Percentiles rank a stretch among this genome's conserved stretches.
Conservation (phyloP, 306 rosid genomes). For the Quercus aquifolioides region DNA sequence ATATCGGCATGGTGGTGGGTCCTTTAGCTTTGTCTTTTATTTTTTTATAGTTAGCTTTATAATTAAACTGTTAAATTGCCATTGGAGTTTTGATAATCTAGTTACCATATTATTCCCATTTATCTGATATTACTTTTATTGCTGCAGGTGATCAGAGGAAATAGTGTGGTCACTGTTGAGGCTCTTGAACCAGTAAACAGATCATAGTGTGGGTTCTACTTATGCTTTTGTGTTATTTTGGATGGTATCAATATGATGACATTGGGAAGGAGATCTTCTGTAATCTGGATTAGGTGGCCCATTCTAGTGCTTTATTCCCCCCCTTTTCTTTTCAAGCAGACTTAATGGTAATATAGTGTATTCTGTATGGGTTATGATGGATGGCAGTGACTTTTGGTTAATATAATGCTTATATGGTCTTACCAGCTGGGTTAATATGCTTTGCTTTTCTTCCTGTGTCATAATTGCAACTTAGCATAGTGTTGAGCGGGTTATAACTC, state of each 20-base stretch:
- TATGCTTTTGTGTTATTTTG: conserved; percentile 5
- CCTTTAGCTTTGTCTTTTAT: background rate
- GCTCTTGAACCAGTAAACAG: conserved; percentile 95
- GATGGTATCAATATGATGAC: background rate
- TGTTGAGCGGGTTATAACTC: background rate
- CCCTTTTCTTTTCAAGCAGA: background rate
- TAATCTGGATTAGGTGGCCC: conserved; percentile 21
- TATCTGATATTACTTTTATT: conserved; percentile 8
- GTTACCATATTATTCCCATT: background rate
- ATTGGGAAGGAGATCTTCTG: conserved; percentile 15
- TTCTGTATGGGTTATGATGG: background rate
- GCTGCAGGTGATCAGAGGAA: conserved; percentile 90
- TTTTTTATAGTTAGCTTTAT: background rate
- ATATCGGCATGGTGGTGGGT: conserved; percentile 98
- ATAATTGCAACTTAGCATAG: background rate
- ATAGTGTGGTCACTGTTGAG: conserved; percentile 96
- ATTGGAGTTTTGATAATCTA: background rate
- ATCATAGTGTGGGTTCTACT: conserved; percentile 26
- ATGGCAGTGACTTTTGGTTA: background rate
- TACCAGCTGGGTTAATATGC: background rate
- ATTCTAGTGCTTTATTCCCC: background rate
- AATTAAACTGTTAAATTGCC: background rate
- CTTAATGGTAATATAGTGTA: background rate
- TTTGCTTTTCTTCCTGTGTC: background rate
- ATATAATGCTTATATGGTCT: background rate